Base-by-base conservation (phyloP, 2,329 filamentous ascomycete species). In the Hypoxylon sp. region DNA sequence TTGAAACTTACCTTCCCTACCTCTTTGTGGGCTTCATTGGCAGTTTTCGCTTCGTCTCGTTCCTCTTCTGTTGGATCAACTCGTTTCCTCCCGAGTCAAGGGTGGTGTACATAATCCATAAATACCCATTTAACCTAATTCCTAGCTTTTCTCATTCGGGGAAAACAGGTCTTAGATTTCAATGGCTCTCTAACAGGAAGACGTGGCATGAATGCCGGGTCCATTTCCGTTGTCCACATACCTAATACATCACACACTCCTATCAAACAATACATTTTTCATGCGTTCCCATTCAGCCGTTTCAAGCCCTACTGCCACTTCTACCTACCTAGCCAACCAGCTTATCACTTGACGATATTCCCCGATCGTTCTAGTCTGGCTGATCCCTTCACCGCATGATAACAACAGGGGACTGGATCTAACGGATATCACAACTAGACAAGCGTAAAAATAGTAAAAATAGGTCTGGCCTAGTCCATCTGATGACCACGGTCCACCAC, bases 371-470 rank as follows among this genome's bases (percentile, higher is more conserved):
- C 13, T 27, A 34, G 23, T 45, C 51, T 50, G 26, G 29, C 44
- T 55, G 50, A 55, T 55, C 51, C 55, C 51, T 46, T 58, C 55
- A 58, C 55, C 55, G 55, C 55, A 58, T 58, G 31, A 58, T 49
- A 27, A n/a, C 30, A 45, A 48, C 51, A 51, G 47, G 51, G 51
- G 37, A 49, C 34, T 35, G 34, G 55, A 48, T 58, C 51, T 58
- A 58, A 58, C 55, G 16, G 30, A 16, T 56, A 35, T n/a, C 30
- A 43, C 44, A 26, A 49, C 35, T 58, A 56, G 55, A 44, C 55
- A 37, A 52, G 43, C 40, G 31, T 51, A 51, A 57, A 48, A 43
- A 25, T 43, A 46, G 31, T 51, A 51, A 57, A 48, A 43, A 25
- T 43, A 46, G 51, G 51, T 55, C 37, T 43, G 19, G 35, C 21